Conservation (phyloP, 2,329 filamentous ascomycete genomes). For the Neospermospora avenae region DNA sequence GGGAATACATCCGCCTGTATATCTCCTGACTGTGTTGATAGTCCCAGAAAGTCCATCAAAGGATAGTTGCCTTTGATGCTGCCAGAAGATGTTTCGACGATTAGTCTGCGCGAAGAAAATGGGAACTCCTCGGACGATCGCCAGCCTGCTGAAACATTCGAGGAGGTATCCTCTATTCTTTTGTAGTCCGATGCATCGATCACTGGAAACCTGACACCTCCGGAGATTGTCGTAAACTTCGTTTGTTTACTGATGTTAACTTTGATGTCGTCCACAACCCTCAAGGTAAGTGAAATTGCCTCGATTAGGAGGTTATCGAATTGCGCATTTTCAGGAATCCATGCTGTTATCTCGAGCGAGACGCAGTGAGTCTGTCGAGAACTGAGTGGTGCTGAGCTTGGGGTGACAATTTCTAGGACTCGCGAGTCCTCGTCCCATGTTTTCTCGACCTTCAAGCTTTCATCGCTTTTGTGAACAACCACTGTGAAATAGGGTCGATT, state of each 20-base stretch:
- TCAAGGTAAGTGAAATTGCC: conserved; percentile 23
- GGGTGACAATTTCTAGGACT: conserved; percentile 28
- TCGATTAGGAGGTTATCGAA: conserved; percentile 25
- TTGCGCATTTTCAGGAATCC: conserved; percentile 31
- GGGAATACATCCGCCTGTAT: conserved; percentile 26
- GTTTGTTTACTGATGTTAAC: conserved; percentile 23
- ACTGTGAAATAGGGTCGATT: conserved; percentile 26
- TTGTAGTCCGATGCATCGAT: not conserved
- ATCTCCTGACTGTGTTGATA: conserved; percentile 27
- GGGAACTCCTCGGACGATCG: conserved; percentile 5
- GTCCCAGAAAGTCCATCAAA: conserved; percentile 28
- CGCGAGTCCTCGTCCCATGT: conserved; percentile 24
- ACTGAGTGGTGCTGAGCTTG: conserved; percentile 19
- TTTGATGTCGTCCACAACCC: conserved; percentile 28
- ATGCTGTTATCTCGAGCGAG: conserved; percentile 32
- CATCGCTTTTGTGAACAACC: conserved; percentile 28
- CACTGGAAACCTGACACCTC: conserved; percentile 26
- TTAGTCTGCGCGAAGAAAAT: conserved; percentile 27
- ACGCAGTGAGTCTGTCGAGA: conserved; percentile 24
- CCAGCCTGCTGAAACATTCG: not conserved
- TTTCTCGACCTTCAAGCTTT: conserved; percentile 17
- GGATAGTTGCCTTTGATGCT: conserved; percentile 30
- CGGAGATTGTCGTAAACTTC: conserved; percentile 24
- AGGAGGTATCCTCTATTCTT: not conserved
- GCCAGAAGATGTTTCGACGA: conserved; percentile 30